These are phyloP conservation scores for Rhamnella rubrinervis DNA, from an alignment of 331 rosid species.

Conservation along the genomic window DNA sequence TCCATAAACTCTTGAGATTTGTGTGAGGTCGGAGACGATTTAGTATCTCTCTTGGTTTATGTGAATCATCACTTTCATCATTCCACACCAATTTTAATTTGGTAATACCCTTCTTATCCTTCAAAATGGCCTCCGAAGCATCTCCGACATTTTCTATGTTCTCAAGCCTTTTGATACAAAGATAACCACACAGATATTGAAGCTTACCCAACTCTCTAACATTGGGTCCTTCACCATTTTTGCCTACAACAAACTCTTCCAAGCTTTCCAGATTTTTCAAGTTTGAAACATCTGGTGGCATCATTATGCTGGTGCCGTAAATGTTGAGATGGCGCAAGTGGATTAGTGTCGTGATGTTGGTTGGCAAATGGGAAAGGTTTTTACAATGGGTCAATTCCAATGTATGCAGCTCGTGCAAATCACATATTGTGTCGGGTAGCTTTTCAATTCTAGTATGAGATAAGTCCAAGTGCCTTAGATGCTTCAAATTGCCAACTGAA, in stretches of 20 bases:
- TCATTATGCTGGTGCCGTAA: not conserved
- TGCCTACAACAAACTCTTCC: not conserved
- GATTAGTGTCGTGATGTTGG: not conserved
- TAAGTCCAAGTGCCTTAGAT: slow-evolving; percentile 7
- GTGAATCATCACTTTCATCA: not conserved
- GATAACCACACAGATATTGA: slow-evolving; percentile 1
- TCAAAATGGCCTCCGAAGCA: slow-evolving; percentile 14
- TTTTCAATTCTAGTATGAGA: not conserved
- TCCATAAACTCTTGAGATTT: slow-evolving; percentile 3
- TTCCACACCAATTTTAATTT: slow-evolving; percentile 23
- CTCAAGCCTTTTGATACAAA: slow-evolving; percentile 19
- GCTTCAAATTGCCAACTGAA: slow-evolving; percentile 11
- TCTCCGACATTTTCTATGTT: slow-evolving; percentile 4
- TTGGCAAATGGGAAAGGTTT: not conserved
- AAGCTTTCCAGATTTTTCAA: not conserved
- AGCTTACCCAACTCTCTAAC: slow-evolving; percentile 15
- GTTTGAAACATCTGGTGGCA: slow-evolving; percentile 1
- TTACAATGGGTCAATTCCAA: not conserved
- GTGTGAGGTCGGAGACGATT: slow-evolving; percentile 9
- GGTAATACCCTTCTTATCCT: slow-evolving; percentile 1
- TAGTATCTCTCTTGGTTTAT: not conserved
- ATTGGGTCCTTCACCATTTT: not conserved
- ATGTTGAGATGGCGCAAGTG: slow-evolving; percentile 15
- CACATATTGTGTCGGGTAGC: not conserved
- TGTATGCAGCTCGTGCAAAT: slow-evolving; percentile 6